Base-by-base conservation (phyloP, 2,329 filamentous ascomycete species). In the Pseudogymnoascus verrucosus region DNA sequence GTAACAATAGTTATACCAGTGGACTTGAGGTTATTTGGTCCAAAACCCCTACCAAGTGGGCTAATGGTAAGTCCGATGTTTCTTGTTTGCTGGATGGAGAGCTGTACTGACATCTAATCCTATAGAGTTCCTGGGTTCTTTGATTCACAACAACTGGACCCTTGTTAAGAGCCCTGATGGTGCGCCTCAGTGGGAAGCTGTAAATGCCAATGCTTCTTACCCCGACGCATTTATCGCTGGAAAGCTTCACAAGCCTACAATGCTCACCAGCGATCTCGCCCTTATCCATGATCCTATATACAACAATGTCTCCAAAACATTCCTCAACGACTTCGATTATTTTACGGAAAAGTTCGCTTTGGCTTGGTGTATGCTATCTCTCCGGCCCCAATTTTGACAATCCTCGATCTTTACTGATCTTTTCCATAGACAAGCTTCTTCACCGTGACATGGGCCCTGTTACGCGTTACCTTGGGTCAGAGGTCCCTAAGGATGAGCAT, bases 111-210 rank as follows among this genome's bases (percentile, higher is more conserved):
- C 42, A n/a, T 34, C 3, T 8, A 37, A 11, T 21, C 7, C 8
- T 16, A 57, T 6, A 62, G 61, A 78, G 67, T 85, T 79, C 75
- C 76, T 85, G 61, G 80, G 83, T 70, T 84, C 84, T 71, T 76
- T 85, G 51, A 84, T 82, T 80, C 81, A 82, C 74, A 84, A 79
- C 70, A 82, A 85, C 62, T 85, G 82, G 82, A 82, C 84, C 72
- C 74, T 80, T 19, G 57, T 78, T 78, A 69, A 84, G 84, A 80
- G 79, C 76, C 64, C 82, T 51, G 82, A 80, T 70, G 82, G 82
- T 68, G 82, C 82, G 63, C 79, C 82, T 76, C 82, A 85, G 73
- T 85, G 80, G 79, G 78, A 79, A 28, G 82, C 82, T 16, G 4
- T 36, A 16, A 54, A 19, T 63, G 76, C 77, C 40, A 80, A 81